Evolutionary conservation across 352 stramenopile genomes (phyloP).

Genomic region (Pseudoperonospora humuli): DNA sequence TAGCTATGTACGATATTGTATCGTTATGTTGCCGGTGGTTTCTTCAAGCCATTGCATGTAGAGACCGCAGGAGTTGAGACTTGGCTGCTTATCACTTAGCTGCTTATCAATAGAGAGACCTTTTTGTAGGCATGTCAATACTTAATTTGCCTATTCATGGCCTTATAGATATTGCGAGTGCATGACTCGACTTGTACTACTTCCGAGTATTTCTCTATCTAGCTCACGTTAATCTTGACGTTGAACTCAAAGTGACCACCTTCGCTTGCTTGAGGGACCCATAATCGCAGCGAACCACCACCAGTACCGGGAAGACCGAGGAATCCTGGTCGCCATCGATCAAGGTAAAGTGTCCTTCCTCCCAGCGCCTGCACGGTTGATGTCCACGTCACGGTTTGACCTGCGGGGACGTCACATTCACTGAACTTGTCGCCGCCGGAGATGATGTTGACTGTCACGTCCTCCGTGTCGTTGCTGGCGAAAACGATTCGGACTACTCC

Average conservation of each 20-base stretch:
- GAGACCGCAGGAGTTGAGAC: no score
- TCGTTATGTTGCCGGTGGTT: no score
- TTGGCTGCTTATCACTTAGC: no score
- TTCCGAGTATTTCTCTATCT: slow-evolving; percentile 9
- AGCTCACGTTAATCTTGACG: slow-evolving; percentile 19
- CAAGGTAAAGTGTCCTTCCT: slow-evolving; percentile 22
- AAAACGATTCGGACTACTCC: slow-evolving; percentile 40
- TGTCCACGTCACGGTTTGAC: slow-evolving; percentile 17
- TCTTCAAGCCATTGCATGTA: no score
- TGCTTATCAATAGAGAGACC: no score
- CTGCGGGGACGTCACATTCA: slow-evolving; percentile 30
- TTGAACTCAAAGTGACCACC: slow-evolving; percentile 21
- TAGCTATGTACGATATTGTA: no score
- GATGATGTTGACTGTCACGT: slow-evolving; percentile 26
- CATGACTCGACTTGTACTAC: slow-evolving; percentile 2
- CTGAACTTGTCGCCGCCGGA: slow-evolving; percentile 30
- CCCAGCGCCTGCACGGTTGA: slow-evolving; percentile 18
- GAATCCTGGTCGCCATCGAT: slow-evolving; percentile 22
- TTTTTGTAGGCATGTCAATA: slow-evolving; percentile 11
- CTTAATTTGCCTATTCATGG: slow-evolving; percentile 14
- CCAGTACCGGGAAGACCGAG: slow-evolving; percentile 20
- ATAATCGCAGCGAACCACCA: slow-evolving; percentile 21
- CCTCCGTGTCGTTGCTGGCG: slow-evolving; percentile 20
- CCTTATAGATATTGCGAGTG: slow-evolving; percentile 1
- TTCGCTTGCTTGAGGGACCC: slow-evolving; percentile 21